Conservation (phyloP, 106 monocot species). For the Phalaenopsis aphrodite region DNA sequence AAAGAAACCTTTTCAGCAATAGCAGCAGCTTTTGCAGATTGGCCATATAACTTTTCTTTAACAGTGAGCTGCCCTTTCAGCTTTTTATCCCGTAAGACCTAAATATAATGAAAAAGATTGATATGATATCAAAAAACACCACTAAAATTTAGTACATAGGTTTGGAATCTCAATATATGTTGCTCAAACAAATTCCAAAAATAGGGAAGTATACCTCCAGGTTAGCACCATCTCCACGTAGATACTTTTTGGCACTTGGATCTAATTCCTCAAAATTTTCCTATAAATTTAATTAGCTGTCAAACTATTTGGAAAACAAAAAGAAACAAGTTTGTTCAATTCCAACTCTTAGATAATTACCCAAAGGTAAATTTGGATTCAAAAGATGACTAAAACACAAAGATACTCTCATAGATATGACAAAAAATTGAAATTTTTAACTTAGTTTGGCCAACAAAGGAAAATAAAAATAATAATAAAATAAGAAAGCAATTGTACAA, state of each 20-base stretch:
- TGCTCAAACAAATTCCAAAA: neutral
- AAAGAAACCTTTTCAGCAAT: constrained; percentile 72
- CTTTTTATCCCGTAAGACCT: constrained; percentile 82
- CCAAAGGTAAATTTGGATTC: neutral
- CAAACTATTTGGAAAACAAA: neutral
- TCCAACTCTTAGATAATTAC: neutral
- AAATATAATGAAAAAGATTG: constrained; percentile 2
- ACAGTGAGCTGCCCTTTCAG: constrained; percentile 64
- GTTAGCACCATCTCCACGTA: constrained; percentile 64
- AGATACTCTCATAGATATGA: neutral
- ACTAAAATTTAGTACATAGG: neutral
- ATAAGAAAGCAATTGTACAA: neutral
- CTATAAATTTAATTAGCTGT: constrained; percentile 14
- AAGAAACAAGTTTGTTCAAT: neutral
- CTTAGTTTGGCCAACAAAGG: neutral
- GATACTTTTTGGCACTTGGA: constrained; percentile 54
- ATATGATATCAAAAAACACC: neutral
- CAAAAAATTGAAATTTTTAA: neutral
- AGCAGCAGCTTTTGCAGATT: constrained; percentile 82
- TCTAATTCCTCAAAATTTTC: constrained; percentile 51
- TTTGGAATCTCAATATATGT: neutral
- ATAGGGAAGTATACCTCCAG: constrained; percentile 43
- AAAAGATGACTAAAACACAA: neutral
- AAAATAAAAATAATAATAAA: neutral
- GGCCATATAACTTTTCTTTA: constrained; percentile 71